Conservation (phyloP, 2,329 filamentous ascomycete genomes). For the Pseudofabraea citricarpa region DNA sequence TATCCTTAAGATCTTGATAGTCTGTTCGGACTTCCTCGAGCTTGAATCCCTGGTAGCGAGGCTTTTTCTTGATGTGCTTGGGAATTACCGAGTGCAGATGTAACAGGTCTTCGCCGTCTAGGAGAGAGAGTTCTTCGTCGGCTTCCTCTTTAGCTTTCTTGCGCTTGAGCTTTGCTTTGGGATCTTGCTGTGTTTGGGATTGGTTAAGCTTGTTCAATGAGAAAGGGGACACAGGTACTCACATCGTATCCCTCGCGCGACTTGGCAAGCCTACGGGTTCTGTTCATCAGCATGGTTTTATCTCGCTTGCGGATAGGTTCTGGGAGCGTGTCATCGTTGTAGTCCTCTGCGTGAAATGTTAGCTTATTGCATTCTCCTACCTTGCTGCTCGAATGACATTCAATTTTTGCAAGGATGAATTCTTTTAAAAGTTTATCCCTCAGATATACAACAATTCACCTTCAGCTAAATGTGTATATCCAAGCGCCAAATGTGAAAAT, state of each 20-base stretch:
- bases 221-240: neutral
- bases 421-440: too few relatives aligned
- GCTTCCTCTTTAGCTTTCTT: neutral
- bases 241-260: conserved; percentile 5
- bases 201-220: neutral
- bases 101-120: neutral
- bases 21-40: neutral
- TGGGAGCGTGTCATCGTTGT: conserved; percentile 4
- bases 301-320: conserved; percentile 9
- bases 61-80: neutral
- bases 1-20: neutral
- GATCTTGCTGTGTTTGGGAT: neutral
- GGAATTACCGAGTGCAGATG: neutral
- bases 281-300: conserved; percentile 5
- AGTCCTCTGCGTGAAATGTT: neutral
- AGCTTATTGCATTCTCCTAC: neutral
- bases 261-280: conserved; percentile 4
- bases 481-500: neutral
- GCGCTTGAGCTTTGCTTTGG: neutral
- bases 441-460: too few relatives aligned
- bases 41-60: neutral
- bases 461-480: neutral
- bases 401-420: neutral
- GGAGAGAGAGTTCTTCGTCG: neutral
- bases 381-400: neutral